Conservation (phyloP, 2,329 filamentous ascomycete genomes). For the Aspergillus flavus region DNA sequence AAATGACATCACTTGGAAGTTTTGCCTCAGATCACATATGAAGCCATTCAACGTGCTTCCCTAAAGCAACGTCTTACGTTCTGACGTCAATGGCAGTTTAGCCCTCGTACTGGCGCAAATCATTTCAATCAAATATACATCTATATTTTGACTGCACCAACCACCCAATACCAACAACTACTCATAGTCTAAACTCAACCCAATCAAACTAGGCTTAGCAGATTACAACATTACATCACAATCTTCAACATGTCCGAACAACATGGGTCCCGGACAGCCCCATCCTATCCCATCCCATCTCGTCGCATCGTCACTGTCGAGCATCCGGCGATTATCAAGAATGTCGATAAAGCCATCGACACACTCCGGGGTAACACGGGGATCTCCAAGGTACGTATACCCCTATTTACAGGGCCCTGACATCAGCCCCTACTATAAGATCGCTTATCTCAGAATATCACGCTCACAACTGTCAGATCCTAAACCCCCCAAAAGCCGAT, state of each 20-base stretch:
- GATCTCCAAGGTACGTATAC: constrained; percentile 53
- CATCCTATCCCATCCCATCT: constrained; percentile 55
- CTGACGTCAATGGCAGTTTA: constrained; percentile 1
- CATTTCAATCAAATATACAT: not conserved
- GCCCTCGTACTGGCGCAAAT: not conserved
- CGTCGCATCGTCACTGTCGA: constrained; percentile 63
- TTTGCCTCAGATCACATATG: no score
- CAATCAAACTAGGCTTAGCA: not conserved
- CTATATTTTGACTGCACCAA: not conserved
- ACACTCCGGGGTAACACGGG: constrained; percentile 62
- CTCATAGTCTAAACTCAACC: not conserved
- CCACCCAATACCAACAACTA: not conserved
- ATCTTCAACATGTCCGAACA: constrained; percentile 25
- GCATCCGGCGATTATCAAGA: constrained; percentile 67
- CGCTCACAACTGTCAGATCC: constrained; percentile 39
- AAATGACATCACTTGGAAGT: not conserved
- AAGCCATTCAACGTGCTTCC: not conserved
- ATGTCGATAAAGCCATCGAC: constrained; percentile 64
- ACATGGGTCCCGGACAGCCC: constrained; percentile 37
- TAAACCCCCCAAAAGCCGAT: constrained; percentile 49
- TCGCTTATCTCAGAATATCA: not conserved
- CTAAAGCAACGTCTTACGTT: not conserved
- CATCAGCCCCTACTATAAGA: not conserved
- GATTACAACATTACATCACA: not conserved
- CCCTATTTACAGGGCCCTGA: not conserved